Evolutionary conservation across 1,284 basidiomycete genomes (phyloP).

Genomic region (Cryptococcus sp.): DNA sequence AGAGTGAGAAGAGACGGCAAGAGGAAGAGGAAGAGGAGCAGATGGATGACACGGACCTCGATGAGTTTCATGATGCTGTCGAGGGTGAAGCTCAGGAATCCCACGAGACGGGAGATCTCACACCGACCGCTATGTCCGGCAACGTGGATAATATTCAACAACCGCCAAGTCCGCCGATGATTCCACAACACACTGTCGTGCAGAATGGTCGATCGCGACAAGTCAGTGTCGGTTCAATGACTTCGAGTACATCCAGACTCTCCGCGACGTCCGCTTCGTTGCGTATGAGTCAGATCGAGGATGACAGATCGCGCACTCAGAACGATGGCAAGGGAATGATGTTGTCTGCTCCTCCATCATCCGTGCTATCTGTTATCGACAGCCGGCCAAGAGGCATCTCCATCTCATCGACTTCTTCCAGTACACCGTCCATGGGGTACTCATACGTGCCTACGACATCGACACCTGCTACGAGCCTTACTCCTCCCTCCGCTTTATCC

Average conservation of each 20-base stretch:
- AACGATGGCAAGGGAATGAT: neutral
- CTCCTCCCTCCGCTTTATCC: slow-evolving; percentile 32
- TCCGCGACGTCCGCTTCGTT: slow-evolving; percentile 21
- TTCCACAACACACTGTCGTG: neutral
- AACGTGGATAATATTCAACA: neutral
- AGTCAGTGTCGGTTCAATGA: slow-evolving; percentile 32
- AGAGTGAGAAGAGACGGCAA: slow-evolving; percentile 10
- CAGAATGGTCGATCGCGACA: slow-evolving; percentile 21
- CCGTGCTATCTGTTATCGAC: slow-evolving; percentile 6
- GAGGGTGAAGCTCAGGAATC: neutral
- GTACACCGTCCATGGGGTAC: slow-evolving; percentile 25
- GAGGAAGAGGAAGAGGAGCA: slow-evolving; percentile 9
- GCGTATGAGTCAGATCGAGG: slow-evolving; percentile 9
- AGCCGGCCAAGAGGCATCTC: slow-evolving; percentile 37
- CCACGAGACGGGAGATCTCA: neutral
- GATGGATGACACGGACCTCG: slow-evolving; percentile 4
- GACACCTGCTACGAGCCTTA: slow-evolving; percentile 30
- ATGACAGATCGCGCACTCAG: neutral
- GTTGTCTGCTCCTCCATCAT: slow-evolving; percentile 2
- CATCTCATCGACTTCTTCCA: slow-evolving; percentile 39
- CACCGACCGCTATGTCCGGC: slow-evolving; percentile 2
- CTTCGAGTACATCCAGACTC: slow-evolving; percentile 26
- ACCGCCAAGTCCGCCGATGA: neutral
- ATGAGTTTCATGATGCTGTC: slow-evolving; percentile 27
- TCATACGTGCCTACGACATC: slow-evolving; percentile 24